Evolutionary conservation across 345 rosid species (phyloP), one percentile per base, ranked within the genome.

Genomic region (Turritis glabra): DNA sequence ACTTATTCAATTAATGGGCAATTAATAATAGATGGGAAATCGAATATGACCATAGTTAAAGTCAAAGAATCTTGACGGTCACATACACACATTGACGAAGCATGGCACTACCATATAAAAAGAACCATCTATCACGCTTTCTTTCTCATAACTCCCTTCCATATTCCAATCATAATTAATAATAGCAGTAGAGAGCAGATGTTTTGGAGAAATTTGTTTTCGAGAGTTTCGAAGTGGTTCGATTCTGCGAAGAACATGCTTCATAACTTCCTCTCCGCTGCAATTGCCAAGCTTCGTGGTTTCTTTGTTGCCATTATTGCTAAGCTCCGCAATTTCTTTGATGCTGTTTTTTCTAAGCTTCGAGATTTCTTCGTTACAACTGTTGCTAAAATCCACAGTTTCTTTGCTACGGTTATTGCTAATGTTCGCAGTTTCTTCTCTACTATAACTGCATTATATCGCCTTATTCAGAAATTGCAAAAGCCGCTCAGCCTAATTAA

Each of bases 151-250:
- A 38, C 10, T 68, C 7, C 3, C 13, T 38, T 12, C 2, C 30
- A 29, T 23, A 29, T 15, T 19, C 22, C 5, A 41, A 19, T 27
- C 27, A 41, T 12, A 9, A 2, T 27, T 27, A 19, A 41, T 12
- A 9, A 2, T 27, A 4, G 1, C 10, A 69, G 41, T 29, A 1
- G 64, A 41, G 53, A 18, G 1, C 15, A 55, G 41, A 69, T 69
- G 73, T 56, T 55, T 69, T 55, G 64, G 73, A 3, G 32, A 27
- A 54, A 41, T 41, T 53, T 69, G 13, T 21, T 41, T 41, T 27
- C 52, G 14, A 69, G 30, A 10, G 73, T 69, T 55, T 41, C 43
- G 3, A 69, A 69, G 55, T 69, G 63, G 73, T 69, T 68, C n/a
- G 14, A 13, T 19, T 53, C 19, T 53, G 35, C 59, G 0, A 54